Conservation (phyloP, 2,329 filamentous ascomycete species). For the Hymenoscyphus salicellus region DNA sequence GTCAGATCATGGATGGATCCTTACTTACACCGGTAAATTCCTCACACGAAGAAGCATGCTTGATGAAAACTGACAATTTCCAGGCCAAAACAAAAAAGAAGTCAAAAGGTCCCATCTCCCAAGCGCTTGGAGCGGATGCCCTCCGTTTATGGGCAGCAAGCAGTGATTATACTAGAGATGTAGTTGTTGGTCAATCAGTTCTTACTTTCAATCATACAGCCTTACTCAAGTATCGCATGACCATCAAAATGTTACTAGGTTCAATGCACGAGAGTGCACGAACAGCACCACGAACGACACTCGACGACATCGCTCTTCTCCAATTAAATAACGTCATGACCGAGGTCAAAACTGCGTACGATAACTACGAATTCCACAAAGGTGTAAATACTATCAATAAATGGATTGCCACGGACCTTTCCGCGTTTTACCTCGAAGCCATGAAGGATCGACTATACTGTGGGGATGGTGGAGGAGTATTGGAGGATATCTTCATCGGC, state of each 20-base stretch:
- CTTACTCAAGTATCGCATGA: conserved; percentile 83
- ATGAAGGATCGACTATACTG: conserved; percentile 92
- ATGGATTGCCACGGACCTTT: conserved; percentile 80
- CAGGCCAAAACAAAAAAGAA: conserved; percentile 49
- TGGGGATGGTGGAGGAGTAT: conserved; percentile 62
- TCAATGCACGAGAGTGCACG: conserved; percentile 52
- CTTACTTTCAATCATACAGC: conserved; percentile 73
- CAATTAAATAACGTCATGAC: conserved; percentile 66
- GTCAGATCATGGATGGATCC: conserved; percentile 80
- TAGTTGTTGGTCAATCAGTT: conserved; percentile 75
- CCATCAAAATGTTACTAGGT: conserved; percentile 86
- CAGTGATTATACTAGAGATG: conserved; percentile 86
- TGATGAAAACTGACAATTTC: neutral
- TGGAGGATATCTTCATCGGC: conserved; percentile 66
- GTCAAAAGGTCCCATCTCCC: conserved; percentile 46
- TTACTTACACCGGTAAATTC: conserved; percentile 58
- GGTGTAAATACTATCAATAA: conserved; percentile 70
- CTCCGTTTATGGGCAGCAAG: conserved; percentile 88
- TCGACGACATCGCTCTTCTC: conserved; percentile 73
- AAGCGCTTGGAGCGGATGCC: conserved; percentile 79
- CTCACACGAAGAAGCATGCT: neutral
- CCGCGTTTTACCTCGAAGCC: conserved; percentile 89
- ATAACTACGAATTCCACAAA: conserved; percentile 78
- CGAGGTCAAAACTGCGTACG: conserved; percentile 63
- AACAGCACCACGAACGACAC: conserved; percentile 51